These are phyloP conservation scores for Hyaloscypha hepaticicola DNA, from an alignment of 495 filamentous ascomycete genomes.

Conservation along the genomic window DNA sequence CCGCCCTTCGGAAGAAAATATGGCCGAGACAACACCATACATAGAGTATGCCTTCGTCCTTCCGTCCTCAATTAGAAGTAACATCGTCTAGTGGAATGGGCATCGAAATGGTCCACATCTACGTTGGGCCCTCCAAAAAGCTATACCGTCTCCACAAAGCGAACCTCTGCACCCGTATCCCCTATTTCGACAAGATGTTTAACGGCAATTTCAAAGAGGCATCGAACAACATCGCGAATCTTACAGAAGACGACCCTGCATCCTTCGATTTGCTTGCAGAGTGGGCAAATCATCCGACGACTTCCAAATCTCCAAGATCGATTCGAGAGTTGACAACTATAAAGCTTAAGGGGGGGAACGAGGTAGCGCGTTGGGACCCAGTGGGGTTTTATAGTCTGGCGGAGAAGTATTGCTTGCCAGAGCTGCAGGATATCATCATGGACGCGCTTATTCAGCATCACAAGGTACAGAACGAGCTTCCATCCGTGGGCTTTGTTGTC, in stretches of 20 bases:
- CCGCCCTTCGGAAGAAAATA: neutral
- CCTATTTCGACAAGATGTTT: slow-evolving; percentile 19
- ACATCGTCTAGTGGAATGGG: neutral
- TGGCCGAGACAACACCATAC: neutral
- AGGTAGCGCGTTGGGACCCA: neutral
- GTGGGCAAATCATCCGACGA: neutral
- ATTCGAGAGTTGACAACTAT: neutral
- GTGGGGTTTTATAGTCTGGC: slow-evolving; percentile 1
- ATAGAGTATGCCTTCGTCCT: neutral
- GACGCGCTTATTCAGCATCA: neutral
- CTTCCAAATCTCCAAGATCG: neutral
- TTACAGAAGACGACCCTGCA: neutral
- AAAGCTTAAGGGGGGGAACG: neutral
- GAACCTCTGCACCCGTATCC: neutral
- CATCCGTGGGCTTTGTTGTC: neutral
- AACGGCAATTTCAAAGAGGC: slow-evolving; percentile 9
- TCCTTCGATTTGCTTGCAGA: neutral
- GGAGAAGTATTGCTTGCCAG: slow-evolving; percentile 4
- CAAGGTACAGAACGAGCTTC: slow-evolving; percentile 2
- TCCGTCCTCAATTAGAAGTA: neutral
- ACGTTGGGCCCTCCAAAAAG: neutral
- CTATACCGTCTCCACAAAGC: slow-evolving; percentile 26
- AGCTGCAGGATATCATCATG: slow-evolving; percentile 4
- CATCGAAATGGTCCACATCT: slow-evolving; percentile 12
- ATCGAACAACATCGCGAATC: neutral